Percentiles rank a stretch among this genome's conserved stretches.
These are phyloP conservation scores for Moesziomyces parantarcticus DNA, from an alignment of 1,284 basidiomycete species.

Conservation along the genomic window DNA sequence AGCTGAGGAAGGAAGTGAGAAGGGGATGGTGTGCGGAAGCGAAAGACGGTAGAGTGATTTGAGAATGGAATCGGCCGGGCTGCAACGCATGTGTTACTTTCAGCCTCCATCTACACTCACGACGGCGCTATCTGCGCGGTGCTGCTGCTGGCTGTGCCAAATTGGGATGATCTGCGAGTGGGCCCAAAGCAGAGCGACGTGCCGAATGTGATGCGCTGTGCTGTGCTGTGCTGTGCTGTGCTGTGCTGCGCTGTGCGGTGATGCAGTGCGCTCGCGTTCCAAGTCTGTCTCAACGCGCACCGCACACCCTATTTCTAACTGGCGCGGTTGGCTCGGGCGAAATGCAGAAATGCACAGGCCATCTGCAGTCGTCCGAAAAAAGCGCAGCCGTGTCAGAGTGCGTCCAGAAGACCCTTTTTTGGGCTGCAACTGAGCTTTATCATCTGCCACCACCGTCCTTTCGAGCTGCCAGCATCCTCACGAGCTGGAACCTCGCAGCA, in stretches of 20 bases:
- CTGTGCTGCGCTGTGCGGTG: not conserved
- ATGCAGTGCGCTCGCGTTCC: no score
- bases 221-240: slow-evolving; percentile 5
- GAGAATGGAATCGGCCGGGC: no score
- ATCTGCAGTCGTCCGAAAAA: not conserved
- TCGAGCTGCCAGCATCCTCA: not conserved
- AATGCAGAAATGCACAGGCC: slow-evolving; percentile 1
- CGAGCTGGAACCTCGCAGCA: not conserved
- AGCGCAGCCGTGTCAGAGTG: not conserved
- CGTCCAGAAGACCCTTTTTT: not conserved
- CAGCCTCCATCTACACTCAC: not conserved
- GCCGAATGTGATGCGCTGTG: slow-evolving; percentile 7
- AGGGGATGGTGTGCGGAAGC: not conserved
- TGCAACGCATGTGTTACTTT: slow-evolving; percentile 22
- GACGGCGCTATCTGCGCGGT: no score
- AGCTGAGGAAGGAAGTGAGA: not conserved
- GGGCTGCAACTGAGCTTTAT: not conserved
- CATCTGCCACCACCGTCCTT: no score
- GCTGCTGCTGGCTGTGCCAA: no score
- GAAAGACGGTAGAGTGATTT: no score
- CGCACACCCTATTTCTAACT: no score
- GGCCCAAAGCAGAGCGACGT: slow-evolving; percentile 1
- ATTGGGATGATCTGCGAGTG: slow-evolving; percentile 1
- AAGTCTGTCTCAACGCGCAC: no score
- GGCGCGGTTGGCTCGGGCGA: not conserved